Evolutionary conservation across 2,329 filamentous ascomycete species (phyloP).

Genomic region (Pleoardoris graminearum): DNA sequence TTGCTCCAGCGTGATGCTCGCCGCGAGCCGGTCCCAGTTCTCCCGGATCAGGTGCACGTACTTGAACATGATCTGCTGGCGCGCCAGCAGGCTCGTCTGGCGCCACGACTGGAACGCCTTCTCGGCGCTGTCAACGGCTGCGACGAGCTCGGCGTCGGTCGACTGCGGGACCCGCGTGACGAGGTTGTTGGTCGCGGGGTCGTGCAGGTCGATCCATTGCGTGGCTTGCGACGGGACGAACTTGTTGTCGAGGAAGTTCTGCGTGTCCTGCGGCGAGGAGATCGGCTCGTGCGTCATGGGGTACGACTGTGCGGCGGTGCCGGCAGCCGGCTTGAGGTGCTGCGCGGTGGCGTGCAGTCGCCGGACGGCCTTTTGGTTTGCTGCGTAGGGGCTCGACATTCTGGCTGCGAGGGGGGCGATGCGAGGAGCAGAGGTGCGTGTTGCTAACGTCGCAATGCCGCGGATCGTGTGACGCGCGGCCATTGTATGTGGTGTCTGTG

Average conservation of each 20-base stretch:
- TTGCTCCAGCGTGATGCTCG: slow-evolving; percentile 85
- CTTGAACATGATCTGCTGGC: slow-evolving; percentile 87
- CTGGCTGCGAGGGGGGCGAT: slow-evolving; percentile 41
- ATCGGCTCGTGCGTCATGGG: slow-evolving; percentile 74
- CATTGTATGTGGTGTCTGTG: slow-evolving; percentile 36
- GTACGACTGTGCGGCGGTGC: slow-evolving; percentile 59
- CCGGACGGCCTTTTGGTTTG: slow-evolving; percentile 48
- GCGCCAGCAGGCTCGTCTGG: slow-evolving; percentile 69
- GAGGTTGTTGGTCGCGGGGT: slow-evolving; percentile 84
- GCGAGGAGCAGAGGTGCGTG: slow-evolving; percentile 42
- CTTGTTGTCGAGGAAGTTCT: slow-evolving; percentile 81
- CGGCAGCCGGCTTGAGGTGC: slow-evolving; percentile 54
- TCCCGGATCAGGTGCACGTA: slow-evolving; percentile 78
- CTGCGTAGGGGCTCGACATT: slow-evolving; percentile 45
- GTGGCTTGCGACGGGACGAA: slow-evolving; percentile 70
- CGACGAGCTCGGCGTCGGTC: slow-evolving; percentile 75
- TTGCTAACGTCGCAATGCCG: slow-evolving; percentile 47
- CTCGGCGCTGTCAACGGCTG: slow-evolving; percentile 73
- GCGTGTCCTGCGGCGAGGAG: slow-evolving; percentile 68
- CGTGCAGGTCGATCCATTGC: slow-evolving; percentile 77
- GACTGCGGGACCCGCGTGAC: slow-evolving; percentile 82
- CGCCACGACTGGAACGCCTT: slow-evolving; percentile 76
- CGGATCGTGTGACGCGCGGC: slow-evolving; percentile 52
- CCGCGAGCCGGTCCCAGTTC: slow-evolving; percentile 82
- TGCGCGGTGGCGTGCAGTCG: slow-evolving; percentile 60